Conservation (phyloP, 495 filamentous ascomycete species). For the Penicillium macrosclerotiorum region DNA sequence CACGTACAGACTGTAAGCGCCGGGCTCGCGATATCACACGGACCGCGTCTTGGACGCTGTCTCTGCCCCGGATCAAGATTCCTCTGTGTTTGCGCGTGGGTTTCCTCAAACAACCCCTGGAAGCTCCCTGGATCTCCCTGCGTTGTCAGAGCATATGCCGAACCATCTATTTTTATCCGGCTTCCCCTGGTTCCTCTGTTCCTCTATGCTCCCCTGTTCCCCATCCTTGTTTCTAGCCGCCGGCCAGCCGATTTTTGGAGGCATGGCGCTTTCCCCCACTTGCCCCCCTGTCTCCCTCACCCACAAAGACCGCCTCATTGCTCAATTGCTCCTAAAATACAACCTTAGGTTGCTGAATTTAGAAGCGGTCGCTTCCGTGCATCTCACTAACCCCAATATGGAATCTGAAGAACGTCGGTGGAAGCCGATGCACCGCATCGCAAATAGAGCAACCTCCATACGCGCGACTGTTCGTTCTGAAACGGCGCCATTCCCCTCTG, state of each 20-base stretch:
- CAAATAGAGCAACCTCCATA: conserved; percentile 48
- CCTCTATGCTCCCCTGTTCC: too few relatives aligned
- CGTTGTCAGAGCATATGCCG: conserved; percentile 16
- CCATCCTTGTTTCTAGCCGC: conserved; percentile 20
- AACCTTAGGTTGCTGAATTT: conserved; percentile 41
- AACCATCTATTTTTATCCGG: conserved; percentile 29
- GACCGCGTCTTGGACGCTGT: too few relatives aligned
- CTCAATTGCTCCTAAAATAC: conserved; percentile 27
- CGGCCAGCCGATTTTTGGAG: conserved; percentile 22
- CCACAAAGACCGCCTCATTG: too few relatives aligned
- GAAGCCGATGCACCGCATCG: conserved; percentile 36
- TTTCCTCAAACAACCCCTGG: too few relatives aligned
- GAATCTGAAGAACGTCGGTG: conserved; percentile 32
- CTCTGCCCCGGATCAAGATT: too few relatives aligned
- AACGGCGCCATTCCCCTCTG: conserved; percentile 31
- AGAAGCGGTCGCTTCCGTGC: conserved; percentile 29
- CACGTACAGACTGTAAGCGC: too few relatives aligned
- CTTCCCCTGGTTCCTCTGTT: background rate
- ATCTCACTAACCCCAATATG: conserved; percentile 25
- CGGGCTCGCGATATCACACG: too few relatives aligned
- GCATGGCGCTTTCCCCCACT: conserved; percentile 23
- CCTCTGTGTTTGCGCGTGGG: too few relatives aligned
- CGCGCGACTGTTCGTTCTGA: conserved; percentile 45
- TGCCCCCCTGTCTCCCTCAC: too few relatives aligned
- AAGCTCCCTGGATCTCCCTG: conserved; percentile 1